Evolutionary conservation across 1,284 basidiomycete genomes (phyloP).

Genomic region (Wallemia hederae): DNA sequence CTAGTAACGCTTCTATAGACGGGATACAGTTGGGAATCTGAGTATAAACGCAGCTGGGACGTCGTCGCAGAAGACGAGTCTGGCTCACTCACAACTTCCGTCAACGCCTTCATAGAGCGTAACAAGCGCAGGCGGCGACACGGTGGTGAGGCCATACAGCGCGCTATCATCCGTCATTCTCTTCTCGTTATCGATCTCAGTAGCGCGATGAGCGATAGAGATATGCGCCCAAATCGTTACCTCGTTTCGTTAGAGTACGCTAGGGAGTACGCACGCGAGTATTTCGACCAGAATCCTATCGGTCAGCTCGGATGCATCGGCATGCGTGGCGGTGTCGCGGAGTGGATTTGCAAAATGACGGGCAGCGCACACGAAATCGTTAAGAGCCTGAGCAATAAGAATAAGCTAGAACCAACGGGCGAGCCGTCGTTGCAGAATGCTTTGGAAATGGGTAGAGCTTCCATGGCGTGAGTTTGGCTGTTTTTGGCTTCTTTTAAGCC

Average conservation of each 20-base stretch:
- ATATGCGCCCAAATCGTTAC: slow-evolving; percentile 76
- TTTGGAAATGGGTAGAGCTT: slow-evolving; percentile 72
- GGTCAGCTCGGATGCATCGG: slow-evolving; percentile 88
- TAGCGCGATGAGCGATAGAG: slow-evolving; percentile 70
- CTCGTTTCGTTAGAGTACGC: slow-evolving; percentile 68
- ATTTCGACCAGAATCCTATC: slow-evolving; percentile 98
- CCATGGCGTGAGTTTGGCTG: slow-evolving; percentile 35
- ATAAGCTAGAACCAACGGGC: slow-evolving; percentile 61
- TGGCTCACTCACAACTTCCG: slow-evolving; percentile 65
- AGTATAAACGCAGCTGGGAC: slow-evolving; percentile 85
- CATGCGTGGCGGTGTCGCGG: slow-evolving; percentile 62
- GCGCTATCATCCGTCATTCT: slow-evolving; percentile 87
- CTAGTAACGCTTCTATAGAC: slow-evolving; percentile 2
- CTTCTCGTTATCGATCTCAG: slow-evolving; percentile 73
- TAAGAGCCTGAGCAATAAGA: slow-evolving; percentile 51
- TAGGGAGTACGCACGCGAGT: slow-evolving; percentile 69
- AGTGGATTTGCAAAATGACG: slow-evolving; percentile 63
- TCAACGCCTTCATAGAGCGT: slow-evolving; percentile 61
- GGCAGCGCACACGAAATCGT: slow-evolving; percentile 87
- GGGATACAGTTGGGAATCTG: slow-evolving; percentile 75
- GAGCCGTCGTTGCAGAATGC: slow-evolving; percentile 92
- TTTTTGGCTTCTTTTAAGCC: neutral
- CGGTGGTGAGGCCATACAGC: slow-evolving; percentile 57
- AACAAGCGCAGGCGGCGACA: slow-evolving; percentile 54
- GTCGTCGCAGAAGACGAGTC: slow-evolving; percentile 82